phyloP scores from a whole-genome alignment of 805 yeast species.

The Saccharomyces eubayanus region DNA sequence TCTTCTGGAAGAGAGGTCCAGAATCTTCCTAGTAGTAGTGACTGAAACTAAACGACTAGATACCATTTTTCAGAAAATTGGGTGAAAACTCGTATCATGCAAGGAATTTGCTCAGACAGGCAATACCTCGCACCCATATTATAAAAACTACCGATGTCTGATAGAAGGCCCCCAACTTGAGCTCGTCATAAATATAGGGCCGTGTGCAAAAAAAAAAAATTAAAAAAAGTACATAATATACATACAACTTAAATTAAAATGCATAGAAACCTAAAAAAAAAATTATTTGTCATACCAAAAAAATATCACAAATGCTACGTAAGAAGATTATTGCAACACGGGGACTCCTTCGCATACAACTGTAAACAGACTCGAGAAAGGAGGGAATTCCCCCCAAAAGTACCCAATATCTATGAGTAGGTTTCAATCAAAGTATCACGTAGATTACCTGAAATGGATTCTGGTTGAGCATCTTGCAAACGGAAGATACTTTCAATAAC shows the following conservation, averaged over 20 bases:
- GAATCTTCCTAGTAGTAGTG: not conserved
- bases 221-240: not conserved
- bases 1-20: too few relatives aligned
- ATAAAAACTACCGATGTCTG: too few relatives aligned
- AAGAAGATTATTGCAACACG: not conserved
- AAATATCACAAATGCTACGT: not conserved
- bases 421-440: slow-evolving; percentile 92
- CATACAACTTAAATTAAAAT: not conserved
- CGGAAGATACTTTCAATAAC: slow-evolving; percentile 95
- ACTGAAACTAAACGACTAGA: not conserved
- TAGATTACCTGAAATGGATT: slow-evolving; percentile 71
- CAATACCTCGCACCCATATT: too few relatives aligned
- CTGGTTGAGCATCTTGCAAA: slow-evolving; percentile 85
- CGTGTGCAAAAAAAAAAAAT: not conserved
- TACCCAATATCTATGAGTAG: slow-evolving; percentile 45
- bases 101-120: too few relatives aligned
- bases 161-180: too few relatives aligned
- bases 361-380: not conserved
- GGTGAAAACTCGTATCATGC: too few relatives aligned
- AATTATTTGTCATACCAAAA: not conserved
- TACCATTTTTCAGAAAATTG: too few relatives aligned
- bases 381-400: not conserved
- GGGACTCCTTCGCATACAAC: not conserved
- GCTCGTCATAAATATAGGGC: not conserved
- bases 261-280: not conserved